Evolutionary conservation across 768 basidiomycete species (phyloP).

Genomic region (Trametes sanguinea): DNA sequence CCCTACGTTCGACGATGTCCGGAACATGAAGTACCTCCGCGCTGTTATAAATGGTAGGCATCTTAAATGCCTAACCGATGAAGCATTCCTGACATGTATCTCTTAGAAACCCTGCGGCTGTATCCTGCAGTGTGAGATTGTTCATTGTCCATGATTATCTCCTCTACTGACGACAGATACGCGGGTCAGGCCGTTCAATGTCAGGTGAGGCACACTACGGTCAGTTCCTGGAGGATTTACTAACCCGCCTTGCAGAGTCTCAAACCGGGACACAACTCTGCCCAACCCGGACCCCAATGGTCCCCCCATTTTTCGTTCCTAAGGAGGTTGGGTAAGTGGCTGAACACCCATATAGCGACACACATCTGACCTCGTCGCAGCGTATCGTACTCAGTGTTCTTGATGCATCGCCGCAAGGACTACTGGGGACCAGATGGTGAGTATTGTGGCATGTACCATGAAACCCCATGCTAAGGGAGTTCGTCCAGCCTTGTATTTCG

Average conservation of each 20-base stretch:
- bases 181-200: constrained; percentile 30
- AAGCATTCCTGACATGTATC: background rate
- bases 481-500: constrained; percentile 45
- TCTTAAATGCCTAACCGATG: too few relatives aligned
- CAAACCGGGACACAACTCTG: constrained; percentile 27
- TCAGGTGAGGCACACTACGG: constrained; percentile 19
- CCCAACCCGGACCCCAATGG: constrained; percentile 26
- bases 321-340: constrained; percentile 24
- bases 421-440: constrained; percentile 59
- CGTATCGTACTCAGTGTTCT: constrained; percentile 31
- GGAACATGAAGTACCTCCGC: constrained; percentile 38
- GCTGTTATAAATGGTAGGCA: constrained; percentile 40
- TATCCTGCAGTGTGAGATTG: constrained; percentile 35
- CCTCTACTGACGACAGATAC: background rate
- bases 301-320: constrained; percentile 34
- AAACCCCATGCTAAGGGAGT: background rate
- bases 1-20: constrained; percentile 38
- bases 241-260: constrained; percentile 10
- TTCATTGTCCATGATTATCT: background rate
- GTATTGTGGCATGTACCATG: background rate
- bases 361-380: constrained; percentile 1
- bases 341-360: constrained; percentile 24
- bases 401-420: constrained; percentile 45
- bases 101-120: constrained; percentile 23
- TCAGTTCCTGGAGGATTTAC: background rate